Conservation (phyloP, 2,329 filamentous ascomycete genomes). For the Catunica adiposa region DNA sequence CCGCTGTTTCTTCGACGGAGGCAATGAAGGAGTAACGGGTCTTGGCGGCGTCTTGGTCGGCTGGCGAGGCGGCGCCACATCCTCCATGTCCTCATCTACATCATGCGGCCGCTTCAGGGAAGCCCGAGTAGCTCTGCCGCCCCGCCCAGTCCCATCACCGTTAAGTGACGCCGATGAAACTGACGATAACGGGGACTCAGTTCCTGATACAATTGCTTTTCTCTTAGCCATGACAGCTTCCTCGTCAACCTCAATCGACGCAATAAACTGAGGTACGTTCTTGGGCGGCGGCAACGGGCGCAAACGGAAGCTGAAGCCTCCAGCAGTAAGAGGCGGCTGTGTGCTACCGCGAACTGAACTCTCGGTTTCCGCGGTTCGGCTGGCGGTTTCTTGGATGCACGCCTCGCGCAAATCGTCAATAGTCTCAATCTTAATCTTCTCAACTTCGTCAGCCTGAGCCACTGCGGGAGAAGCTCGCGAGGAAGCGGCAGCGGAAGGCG, state of each 20-base stretch:
- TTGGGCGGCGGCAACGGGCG: slow-evolving; percentile 8
- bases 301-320: slow-evolving; percentile 4
- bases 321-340: background rate
- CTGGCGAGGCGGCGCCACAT: slow-evolving; percentile 34
- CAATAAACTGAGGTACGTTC: background rate
- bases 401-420: slow-evolving; percentile 9
- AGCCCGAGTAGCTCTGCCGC: slow-evolving; percentile 19
- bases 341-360: slow-evolving; percentile 23
- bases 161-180: background rate
- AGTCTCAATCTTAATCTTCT: slow-evolving; percentile 17
- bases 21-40: slow-evolving; percentile 40
- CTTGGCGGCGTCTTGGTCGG: slow-evolving; percentile 37
- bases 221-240: slow-evolving; percentile 7
- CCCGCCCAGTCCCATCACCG: background rate
- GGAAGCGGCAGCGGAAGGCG: background rate
- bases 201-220: background rate
- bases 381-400: slow-evolving; percentile 19
- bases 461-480: background rate
- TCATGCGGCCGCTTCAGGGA: slow-evolving; percentile 38
- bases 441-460: slow-evolving; percentile 5
- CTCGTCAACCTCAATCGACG: slow-evolving; percentile 7
- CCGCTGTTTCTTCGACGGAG: slow-evolving; percentile 43
- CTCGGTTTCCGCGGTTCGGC: slow-evolving; percentile 20
- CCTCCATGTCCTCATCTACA: slow-evolving; percentile 31
- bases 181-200: slow-evolving; percentile 8